A percentile compares a stretch with the other conserved stretches of the same genome.
These are phyloP conservation scores for Podospora bellae-mahoneyi DNA, from an alignment of 495 filamentous ascomycete genomes.

Conservation along the genomic window DNA sequence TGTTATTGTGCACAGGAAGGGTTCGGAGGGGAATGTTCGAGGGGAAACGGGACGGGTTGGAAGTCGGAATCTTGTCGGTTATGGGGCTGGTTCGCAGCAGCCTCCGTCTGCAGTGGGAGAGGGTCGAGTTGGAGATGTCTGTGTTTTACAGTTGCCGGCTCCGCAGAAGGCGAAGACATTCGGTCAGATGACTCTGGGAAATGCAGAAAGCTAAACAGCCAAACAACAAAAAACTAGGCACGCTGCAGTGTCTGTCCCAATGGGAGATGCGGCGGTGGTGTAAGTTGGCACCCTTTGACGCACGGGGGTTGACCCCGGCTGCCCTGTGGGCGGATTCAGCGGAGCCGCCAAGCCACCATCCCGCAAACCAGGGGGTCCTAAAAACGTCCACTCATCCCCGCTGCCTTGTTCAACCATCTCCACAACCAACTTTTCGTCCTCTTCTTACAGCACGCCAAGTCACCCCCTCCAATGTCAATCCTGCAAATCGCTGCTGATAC, in stretches of 20 bases:
- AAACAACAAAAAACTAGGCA: conserved; percentile 1
- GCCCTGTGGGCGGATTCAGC: background rate
- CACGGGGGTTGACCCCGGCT: conserved; percentile 2
- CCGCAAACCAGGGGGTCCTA: background rate
- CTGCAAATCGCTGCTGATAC: conserved; percentile 18
- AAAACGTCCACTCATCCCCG: background rate
- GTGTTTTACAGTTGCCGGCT: conserved; percentile 17
- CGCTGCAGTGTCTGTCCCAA: background rate
- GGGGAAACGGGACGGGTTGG: conserved; percentile 48
- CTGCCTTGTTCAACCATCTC: conserved; percentile 3
- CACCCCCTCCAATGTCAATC: conserved; percentile 4
- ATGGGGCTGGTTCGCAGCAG: conserved; percentile 60
- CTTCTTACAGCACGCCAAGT: conserved; percentile 15
- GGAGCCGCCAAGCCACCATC: background rate
- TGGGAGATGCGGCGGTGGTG: conserved; percentile 9
- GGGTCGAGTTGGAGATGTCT: background rate
- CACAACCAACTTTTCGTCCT: conserved; percentile 14
- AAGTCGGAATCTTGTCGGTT: conserved; percentile 55
- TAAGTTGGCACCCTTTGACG: conserved; percentile 13
- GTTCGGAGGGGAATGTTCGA: conserved; percentile 63
- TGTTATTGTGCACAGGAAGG: conserved; percentile 39
- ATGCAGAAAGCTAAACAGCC: conserved; percentile 5
- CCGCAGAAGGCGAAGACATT: conserved; percentile 22
- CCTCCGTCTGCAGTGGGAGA: conserved; percentile 44
- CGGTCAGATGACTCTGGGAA: conserved; percentile 16